Evolutionary conservation across 1,284 basidiomycete species (phyloP).

Genomic region (Ustilago crameri): DNA sequence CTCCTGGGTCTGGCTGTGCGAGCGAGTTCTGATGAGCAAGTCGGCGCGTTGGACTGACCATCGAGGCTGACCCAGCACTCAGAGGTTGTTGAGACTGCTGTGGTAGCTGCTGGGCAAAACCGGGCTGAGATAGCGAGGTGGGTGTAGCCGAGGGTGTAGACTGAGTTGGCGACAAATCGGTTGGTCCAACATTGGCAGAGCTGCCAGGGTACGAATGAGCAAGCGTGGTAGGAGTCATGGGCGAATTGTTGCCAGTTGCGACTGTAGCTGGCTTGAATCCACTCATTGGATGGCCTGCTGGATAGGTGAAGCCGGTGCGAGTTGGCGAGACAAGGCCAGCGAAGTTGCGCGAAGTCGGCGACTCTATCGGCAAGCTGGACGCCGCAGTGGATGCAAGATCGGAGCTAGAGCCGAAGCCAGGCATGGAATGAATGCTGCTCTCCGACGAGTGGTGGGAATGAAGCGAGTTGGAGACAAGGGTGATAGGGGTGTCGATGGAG

Average conservation of each 20-base stretch:
- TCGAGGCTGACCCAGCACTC: slow-evolving; percentile 20
- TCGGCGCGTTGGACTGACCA: slow-evolving; percentile 44
- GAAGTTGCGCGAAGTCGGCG: slow-evolving; percentile 42
- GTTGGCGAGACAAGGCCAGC: slow-evolving; percentile 43
- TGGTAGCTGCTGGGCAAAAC: slow-evolving; percentile 18
- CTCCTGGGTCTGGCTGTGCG: slow-evolving; percentile 23
- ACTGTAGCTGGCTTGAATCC: slow-evolving; percentile 46
- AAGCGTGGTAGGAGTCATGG: slow-evolving; percentile 38
- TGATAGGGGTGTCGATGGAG: slow-evolving; percentile 44
- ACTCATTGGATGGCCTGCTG: slow-evolving; percentile 31
- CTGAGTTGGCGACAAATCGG: slow-evolving; percentile 43
- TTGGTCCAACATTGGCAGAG: slow-evolving; percentile 13
- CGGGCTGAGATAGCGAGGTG: slow-evolving; percentile 36
- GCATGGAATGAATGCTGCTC: slow-evolving; percentile 25
- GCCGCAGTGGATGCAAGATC: slow-evolving; percentile 29
- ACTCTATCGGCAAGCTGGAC: slow-evolving; percentile 38
- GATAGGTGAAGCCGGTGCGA: slow-evolving; percentile 36
- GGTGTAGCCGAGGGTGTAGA: slow-evolving; percentile 29
- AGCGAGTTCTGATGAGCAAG: slow-evolving; percentile 41
- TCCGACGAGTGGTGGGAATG: slow-evolving; percentile 35
- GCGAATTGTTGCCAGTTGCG: slow-evolving; percentile 18
- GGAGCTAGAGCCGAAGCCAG: slow-evolving; percentile 27
- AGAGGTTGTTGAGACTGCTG: slow-evolving; percentile 17
- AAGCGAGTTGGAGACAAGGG: slow-evolving; percentile 39
- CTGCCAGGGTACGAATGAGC: slow-evolving; percentile 16